Base-by-base conservation (phyloP, 2,329 filamentous ascomycete genomes). In the Aschersonia sp. region DNA sequence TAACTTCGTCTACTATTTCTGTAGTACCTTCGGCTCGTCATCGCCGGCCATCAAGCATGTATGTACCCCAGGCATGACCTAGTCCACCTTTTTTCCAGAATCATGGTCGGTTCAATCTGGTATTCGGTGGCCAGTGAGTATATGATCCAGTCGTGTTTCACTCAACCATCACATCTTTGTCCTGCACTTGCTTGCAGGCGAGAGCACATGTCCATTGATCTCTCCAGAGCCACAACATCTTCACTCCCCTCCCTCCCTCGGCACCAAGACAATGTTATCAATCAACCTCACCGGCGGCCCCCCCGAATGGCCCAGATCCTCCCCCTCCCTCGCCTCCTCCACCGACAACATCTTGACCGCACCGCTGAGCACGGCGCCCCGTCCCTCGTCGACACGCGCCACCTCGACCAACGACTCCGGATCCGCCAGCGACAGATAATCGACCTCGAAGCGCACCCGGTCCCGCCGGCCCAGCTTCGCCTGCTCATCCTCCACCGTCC, bases 381-480 rank as follows among this genome's bases (percentile, higher is more conserved):
- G 78, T 0, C 67, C 65, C 0, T 74, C 71, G 58, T 95, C 85
- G 2, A 97, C 75, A 9, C 67, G 61, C 0, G 84, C 74, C 2
- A 95, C 58, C 65, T 97, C 91, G 51, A 85, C 76, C 68, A 98
- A 78, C 0, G 82, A 84, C 6, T 87, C 80, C 1, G 88, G 85
- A 57, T 97, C 88, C 0, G 91, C 85, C 30, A 98, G 73, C 12
- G 89, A 94, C 48, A 98, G 78, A 62, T 98, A 98, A 62, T 97
- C 91, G 6, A 96, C 74, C 60, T 94, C 85, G 51, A 89, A 92
- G 46, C 71, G 67, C 3, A 81, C 85, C 45, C 88, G 73, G 59
- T 84, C 67, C 32, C 67, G 64, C 0, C 80, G 75, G 1, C 67
- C 59, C 48, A 89, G 61, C 9, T 68, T 68, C 51, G 74, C 69